Conservation (phyloP, 2,329 filamentous ascomycete species). For the Allantophomopsis lycopodina region DNA sequence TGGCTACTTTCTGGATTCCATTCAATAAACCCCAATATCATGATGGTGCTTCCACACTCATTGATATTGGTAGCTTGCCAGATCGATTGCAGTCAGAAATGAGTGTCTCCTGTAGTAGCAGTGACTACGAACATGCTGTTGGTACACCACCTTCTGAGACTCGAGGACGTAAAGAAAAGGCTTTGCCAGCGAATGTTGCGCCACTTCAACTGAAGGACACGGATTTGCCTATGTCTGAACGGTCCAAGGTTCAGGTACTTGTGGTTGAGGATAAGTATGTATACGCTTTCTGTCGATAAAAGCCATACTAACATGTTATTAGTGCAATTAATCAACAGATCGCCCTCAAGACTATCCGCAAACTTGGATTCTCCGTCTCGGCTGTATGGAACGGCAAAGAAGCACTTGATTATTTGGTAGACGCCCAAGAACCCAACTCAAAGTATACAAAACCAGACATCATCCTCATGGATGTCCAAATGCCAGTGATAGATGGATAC, state of each 20-base stretch:
- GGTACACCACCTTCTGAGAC: slow-evolving; percentile 25
- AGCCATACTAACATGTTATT: not conserved
- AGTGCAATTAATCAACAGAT: slow-evolving; percentile 61
- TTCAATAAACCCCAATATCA: slow-evolving; percentile 55
- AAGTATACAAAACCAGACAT: slow-evolving; percentile 41
- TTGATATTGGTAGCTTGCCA: slow-evolving; percentile 50
- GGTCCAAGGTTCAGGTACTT: slow-evolving; percentile 53
- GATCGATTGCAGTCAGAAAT: slow-evolving; percentile 52
- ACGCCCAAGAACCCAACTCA: slow-evolving; percentile 25
- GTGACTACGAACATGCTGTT: slow-evolving; percentile 37
- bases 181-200: slow-evolving; percentile 10
- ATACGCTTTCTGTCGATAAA: slow-evolving; percentile 5
- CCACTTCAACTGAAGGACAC: slow-evolving; percentile 16
- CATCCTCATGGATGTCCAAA: slow-evolving; percentile 68
- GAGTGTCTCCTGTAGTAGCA: slow-evolving; percentile 53
- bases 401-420: slow-evolving; percentile 57
- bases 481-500: slow-evolving; percentile 68
- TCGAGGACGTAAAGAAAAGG: slow-evolving; percentile 3
- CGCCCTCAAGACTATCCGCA: slow-evolving; percentile 60
- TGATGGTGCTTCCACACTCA: slow-evolving; percentile 32
- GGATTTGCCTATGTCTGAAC: slow-evolving; percentile 39
- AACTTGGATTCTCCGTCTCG: slow-evolving; percentile 56
- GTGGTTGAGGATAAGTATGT: slow-evolving; percentile 71
- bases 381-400: slow-evolving; percentile 71
- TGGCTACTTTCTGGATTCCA: slow-evolving; percentile 63